Evolutionary conservation across 768 basidiomycete species (phyloP), one percentile per base, ranked within the genome.

Genomic region (Phanerodontia chrysosporium): DNA sequence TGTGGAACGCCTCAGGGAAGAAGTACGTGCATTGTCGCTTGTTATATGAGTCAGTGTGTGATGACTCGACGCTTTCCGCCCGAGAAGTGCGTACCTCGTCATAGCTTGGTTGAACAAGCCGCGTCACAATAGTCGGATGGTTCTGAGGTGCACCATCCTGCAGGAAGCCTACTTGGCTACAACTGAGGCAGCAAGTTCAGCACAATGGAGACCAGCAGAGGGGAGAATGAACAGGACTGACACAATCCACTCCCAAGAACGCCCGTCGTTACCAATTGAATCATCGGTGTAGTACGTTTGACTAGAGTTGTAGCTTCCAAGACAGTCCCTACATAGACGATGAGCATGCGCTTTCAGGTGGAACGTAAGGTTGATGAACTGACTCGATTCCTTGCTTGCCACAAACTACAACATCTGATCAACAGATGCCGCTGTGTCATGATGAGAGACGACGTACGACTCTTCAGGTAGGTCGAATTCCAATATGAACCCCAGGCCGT

Each of bases 161-260:
- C 62, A 66, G 74, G 58, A 61, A 87, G 30, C 89, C 89, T 1
- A 90, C 78, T 72, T 90, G 80, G 64, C 86, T 88, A 66, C 89
- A 90, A 4, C 85, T 87, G 32, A n/a, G n/a, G 45, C 27, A 58
- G 24, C n/a, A 57, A 45, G n/a, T 1, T 18, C 16, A 51, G 28
- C 53, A 18, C 16, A 36, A 16, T 7, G 8, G 32, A 7, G 7
- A 7, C 14, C 8, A 27, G 67, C 79, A 58, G 70, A 80, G 42
- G 25, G 18, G 28, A 21, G 45, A 2, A 51, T 28, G 30, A 35
- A 21, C 29, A 53, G 16, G 12, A 60, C 72, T 21, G 58, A 75
- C 85, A 85, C 80, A 65, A 87, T 82, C 89, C 89, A 90, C 58
- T 74, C 70, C 87, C 88, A 91, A 2, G 88, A 87, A 24, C 89